These are phyloP conservation scores for Botrytis fragariae DNA, from an alignment of 2,329 filamentous ascomycete species.

Conservation along the genomic window DNA sequence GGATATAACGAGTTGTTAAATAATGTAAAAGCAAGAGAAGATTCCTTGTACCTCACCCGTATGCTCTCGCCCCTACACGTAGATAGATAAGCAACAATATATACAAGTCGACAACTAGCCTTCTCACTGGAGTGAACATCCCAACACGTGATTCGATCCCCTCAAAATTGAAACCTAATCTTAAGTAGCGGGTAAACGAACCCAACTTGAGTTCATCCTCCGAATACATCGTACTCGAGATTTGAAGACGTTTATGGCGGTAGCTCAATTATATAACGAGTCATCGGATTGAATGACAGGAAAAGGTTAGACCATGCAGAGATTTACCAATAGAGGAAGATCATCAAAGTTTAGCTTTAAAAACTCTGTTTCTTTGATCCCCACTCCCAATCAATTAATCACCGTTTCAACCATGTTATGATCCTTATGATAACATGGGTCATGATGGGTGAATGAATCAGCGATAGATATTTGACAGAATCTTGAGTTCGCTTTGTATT, in stretches of 20 bases:
- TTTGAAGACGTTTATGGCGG: neutral
- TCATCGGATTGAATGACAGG: neutral
- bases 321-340: conserved; percentile 19
- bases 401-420: neutral
- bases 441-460: neutral
- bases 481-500: neutral
- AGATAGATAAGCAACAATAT: neutral
- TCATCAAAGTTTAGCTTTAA: conserved; percentile 11
- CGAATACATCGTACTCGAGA: neutral
- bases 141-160: neutral
- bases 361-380: neutral
- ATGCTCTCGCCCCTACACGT: neutral
- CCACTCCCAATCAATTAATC: conserved; percentile 12
- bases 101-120: neutral
- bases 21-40: neutral
- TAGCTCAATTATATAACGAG: neutral
- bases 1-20: neutral
- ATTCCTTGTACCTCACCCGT: neutral
- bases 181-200: neutral
- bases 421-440: neutral
- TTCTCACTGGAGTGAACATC: neutral
- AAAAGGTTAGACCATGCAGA: conserved; percentile 4
- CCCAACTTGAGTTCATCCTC: neutral
- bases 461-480: neutral
- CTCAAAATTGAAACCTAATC: neutral